These are phyloP conservation scores for Suhomyces kunorum DNA, from an alignment of 1,139 yeast genomes.

Conservation along the genomic window DNA sequence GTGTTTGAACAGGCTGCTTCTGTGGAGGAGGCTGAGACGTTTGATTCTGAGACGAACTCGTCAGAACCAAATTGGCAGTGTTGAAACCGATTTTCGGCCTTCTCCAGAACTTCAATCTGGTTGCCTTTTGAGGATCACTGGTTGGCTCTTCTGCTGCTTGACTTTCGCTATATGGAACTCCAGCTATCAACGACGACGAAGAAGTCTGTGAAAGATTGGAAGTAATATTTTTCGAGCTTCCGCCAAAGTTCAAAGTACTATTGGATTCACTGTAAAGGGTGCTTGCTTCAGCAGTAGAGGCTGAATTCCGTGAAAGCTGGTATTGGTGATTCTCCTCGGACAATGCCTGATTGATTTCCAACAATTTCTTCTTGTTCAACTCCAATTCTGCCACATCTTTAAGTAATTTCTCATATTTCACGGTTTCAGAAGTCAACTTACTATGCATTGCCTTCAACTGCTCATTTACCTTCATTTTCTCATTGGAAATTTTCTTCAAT, in stretches of 20 bases:
- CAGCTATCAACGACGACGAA: conserved; percentile 20
- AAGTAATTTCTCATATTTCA: conserved; percentile 27
- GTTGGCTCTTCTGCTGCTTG: conserved; percentile 29
- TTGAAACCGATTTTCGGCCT: conserved; percentile 39
- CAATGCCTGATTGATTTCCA: conserved; percentile 28
- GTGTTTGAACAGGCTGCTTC: conserved; percentile 2
- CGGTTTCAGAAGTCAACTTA: conserved; percentile 15
- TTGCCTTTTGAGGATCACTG: conserved; percentile 46
- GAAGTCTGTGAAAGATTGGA: conserved; percentile 10
- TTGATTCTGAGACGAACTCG: conserved; percentile 5
- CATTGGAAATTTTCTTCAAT: conserved; percentile 31
- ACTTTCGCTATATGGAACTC: conserved; percentile 19
- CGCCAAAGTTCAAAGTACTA: conserved; percentile 9
- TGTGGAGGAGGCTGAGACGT: background rate
- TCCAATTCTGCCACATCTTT: conserved; percentile 35
- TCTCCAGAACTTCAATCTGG: conserved; percentile 56
- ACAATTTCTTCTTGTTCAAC: conserved; percentile 25
- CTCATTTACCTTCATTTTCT: conserved; percentile 30
- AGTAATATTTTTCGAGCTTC: conserved; percentile 2
- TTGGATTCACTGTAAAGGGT: conserved; percentile 12
- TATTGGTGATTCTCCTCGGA: conserved; percentile 28
- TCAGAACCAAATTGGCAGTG: conserved; percentile 16
- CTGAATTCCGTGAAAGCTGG: conserved; percentile 15
- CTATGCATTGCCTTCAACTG: conserved; percentile 23
- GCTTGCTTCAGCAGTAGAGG: conserved; percentile 11